phyloP scores from a whole-genome alignment of 2,329 filamentous ascomycete species.

The Claviceps citrina region DNA sequence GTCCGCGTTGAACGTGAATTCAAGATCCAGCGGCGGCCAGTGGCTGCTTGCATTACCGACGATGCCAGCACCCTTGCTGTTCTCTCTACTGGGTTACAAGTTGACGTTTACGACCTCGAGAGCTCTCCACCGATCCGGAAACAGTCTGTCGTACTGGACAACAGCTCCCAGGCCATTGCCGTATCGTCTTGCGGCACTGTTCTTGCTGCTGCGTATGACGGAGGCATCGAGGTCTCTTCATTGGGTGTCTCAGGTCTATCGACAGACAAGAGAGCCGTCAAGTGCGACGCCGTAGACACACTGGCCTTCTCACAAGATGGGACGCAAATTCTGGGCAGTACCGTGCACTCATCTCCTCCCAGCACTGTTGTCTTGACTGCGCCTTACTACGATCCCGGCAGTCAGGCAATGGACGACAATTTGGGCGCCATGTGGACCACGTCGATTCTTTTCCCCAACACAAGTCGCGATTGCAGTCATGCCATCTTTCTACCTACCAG shows the following conservation, averaged over 20 bases:
- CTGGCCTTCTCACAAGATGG: slow-evolving; percentile 65
- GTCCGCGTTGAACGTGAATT: slow-evolving; percentile 59
- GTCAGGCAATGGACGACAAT: slow-evolving; percentile 48
- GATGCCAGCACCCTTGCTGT: slow-evolving; percentile 64
- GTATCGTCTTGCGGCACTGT: slow-evolving; percentile 71
- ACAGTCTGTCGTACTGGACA: slow-evolving; percentile 63
- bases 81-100: slow-evolving; percentile 65
- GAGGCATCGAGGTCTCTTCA: slow-evolving; percentile 77
- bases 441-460: slow-evolving; percentile 70
- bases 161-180: slow-evolving; percentile 62
- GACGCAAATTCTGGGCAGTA: slow-evolving; percentile 64
- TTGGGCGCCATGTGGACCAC: slow-evolving; percentile 71
- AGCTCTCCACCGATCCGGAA: slow-evolving; percentile 49
- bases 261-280: slow-evolving; percentile 59
- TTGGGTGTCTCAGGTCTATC: slow-evolving; percentile 46
- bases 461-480: slow-evolving; percentile 64
- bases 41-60: slow-evolving; percentile 64
- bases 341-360: slow-evolving; percentile 45
- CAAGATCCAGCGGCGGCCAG: slow-evolving; percentile 61
- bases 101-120: slow-evolving; percentile 68
- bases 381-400: slow-evolving; percentile 62
- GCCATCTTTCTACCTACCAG: slow-evolving; percentile 52
- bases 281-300: slow-evolving; percentile 61
- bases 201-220: slow-evolving; percentile 69
- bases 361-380: slow-evolving; percentile 65